phyloP scores from a whole-genome alignment of 345 rosid species.

The Boechera divaricarpa region DNA sequence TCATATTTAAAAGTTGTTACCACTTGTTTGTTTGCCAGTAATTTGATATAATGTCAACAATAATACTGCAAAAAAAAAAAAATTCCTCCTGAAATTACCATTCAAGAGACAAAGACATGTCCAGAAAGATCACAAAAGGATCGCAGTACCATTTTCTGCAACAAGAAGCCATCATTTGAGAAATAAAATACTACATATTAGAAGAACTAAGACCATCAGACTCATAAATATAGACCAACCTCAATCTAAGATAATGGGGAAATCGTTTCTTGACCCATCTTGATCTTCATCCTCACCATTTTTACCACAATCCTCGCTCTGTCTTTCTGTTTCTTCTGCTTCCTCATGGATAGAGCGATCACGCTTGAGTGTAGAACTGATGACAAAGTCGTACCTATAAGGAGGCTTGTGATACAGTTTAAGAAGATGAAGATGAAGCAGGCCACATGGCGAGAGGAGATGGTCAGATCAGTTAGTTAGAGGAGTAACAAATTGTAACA shows the following conservation, averaged over 20 bases:
- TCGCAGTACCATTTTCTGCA: background rate
- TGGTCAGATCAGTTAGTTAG: too few species aligned
- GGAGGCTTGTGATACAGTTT: too few species aligned
- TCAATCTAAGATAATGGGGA: conserved; percentile 24
- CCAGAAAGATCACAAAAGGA: background rate
- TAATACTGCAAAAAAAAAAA: background rate
- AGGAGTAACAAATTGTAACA: too few species aligned
- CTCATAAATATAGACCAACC: background rate
- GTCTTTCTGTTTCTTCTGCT: background rate
- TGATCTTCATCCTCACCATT: conserved; percentile 12
- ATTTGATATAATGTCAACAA: background rate
- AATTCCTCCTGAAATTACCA: background rate
- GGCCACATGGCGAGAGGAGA: too few species aligned
- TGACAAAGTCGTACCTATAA: conserved; percentile 9
- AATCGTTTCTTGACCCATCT: conserved; percentile 5
- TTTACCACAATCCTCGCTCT: conserved; percentile 23
- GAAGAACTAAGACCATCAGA: background rate
- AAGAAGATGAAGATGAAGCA: too few species aligned
- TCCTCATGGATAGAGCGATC: conserved; percentile 4
- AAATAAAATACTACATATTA: conserved; percentile 3
- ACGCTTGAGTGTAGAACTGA: conserved; percentile 10
- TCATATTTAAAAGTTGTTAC: background rate
- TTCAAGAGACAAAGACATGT: background rate
- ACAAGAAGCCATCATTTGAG: background rate
- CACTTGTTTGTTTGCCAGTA: conserved; percentile 10